Conservation (phyloP, 306 rosid genomes). For the Coriaria nepalensis region DNA sequence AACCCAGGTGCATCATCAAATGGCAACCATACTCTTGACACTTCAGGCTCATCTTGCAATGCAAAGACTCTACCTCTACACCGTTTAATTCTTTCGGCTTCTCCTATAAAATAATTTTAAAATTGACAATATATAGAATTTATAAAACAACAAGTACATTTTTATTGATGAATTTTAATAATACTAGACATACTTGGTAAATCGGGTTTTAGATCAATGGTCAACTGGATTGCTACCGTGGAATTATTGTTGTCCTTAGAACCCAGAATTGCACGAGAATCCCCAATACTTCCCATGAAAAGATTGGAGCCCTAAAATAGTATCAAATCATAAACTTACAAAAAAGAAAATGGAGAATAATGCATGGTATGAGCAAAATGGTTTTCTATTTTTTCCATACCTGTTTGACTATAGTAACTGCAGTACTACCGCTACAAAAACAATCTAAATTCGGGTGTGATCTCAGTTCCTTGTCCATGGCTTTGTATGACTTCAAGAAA, state of each 20-base stretch:
- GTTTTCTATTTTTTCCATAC: slow-evolving; percentile 20
- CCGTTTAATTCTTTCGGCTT: slow-evolving; percentile 79
- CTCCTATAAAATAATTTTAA: slow-evolving; percentile 27
- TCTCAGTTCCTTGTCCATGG: slow-evolving; percentile 89
- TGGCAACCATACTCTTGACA: slow-evolving; percentile 84
- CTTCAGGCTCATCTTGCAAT: slow-evolving; percentile 95
- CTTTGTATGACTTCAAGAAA: slow-evolving; percentile 72
- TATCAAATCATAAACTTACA: slow-evolving; percentile 3
- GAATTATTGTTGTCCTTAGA: slow-evolving; percentile 55
- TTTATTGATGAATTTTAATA: neutral
- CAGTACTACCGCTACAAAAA: slow-evolving; percentile 91
- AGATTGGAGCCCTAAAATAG: slow-evolving; percentile 65
- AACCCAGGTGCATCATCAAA: slow-evolving; percentile 90
- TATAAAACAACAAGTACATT: slow-evolving; percentile 4
- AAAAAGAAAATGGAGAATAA: slow-evolving; percentile 7
- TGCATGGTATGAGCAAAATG: neutral
- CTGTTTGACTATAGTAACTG: slow-evolving; percentile 78
- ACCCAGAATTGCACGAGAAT: slow-evolving; percentile 91
- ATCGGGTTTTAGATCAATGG: slow-evolving; percentile 91
- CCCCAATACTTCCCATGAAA: slow-evolving; percentile 77
- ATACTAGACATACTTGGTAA: slow-evolving; percentile 56
- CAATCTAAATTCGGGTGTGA: slow-evolving; percentile 86
- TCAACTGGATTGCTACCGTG: slow-evolving; percentile 73
- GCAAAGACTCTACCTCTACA: slow-evolving; percentile 93
- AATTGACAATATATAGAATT: neutral